These are phyloP conservation scores for Hemerocallis citrina DNA, from an alignment of 106 monocot genomes.

Conservation along the genomic window DNA sequence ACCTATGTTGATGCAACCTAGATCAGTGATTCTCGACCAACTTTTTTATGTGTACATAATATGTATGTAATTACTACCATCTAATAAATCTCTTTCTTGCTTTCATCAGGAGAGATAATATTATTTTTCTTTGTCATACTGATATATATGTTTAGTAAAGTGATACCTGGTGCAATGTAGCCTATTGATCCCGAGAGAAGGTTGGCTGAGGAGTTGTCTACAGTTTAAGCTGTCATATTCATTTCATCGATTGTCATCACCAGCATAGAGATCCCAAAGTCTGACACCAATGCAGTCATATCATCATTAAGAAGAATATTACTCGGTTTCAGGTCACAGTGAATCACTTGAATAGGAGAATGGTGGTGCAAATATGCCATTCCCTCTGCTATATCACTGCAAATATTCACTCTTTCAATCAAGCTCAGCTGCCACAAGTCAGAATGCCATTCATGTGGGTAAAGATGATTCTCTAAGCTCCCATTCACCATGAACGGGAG, in stretches of 20 bases:
- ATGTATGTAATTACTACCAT: too few species aligned
- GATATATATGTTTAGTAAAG: too few species aligned
- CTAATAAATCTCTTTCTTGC: too few species aligned
- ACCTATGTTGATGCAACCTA: too few species aligned
- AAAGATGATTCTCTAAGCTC: slow-evolving; percentile 26
- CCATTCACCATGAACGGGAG: slow-evolving; percentile 38
- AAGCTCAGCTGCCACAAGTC: slow-evolving; percentile 10
- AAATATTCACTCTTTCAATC: slow-evolving; percentile 18
- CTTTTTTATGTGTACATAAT: too few species aligned
- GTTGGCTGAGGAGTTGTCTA: slow-evolving; percentile 15
- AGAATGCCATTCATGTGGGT: slow-evolving; percentile 6
- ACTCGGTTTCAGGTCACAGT: slow-evolving; percentile 32
- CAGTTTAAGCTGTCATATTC: slow-evolving; percentile 1
- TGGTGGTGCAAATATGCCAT: slow-evolving; percentile 39
- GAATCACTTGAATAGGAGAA: slow-evolving; percentile 27
- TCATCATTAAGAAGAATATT: slow-evolving; percentile 34
- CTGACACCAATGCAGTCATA: slow-evolving; percentile 40
- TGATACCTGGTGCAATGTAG: slow-evolving; percentile 37
- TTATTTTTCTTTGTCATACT: too few species aligned
- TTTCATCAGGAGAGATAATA: too few species aligned
- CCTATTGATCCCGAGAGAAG: slow-evolving; percentile 28
- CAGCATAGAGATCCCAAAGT: slow-evolving; percentile 35
- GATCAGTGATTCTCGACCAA: too few species aligned
- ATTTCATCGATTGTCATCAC: slow-evolving; percentile 15
- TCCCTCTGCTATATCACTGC: slow-evolving; percentile 32